These are phyloP conservation scores for Sedum album DNA, from an alignment of 164 flowering plant species.

Conservation along the genomic window DNA sequence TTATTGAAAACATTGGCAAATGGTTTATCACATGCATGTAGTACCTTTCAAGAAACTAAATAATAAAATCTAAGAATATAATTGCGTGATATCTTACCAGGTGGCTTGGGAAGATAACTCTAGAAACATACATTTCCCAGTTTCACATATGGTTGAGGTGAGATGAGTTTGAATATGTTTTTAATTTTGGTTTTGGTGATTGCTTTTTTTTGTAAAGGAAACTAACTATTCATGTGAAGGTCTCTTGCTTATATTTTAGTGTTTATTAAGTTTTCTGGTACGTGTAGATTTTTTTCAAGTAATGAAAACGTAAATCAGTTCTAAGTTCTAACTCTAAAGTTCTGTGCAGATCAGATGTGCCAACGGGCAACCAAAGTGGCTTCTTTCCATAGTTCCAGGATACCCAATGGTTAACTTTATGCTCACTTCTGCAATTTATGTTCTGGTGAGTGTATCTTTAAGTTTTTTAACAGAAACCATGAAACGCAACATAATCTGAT, in stretches of 20 bases:
- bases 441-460: slow-evolving; percentile 67
- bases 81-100: slow-evolving; percentile 28
- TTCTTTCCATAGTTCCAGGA: slow-evolving; percentile 71
- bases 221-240: neutral
- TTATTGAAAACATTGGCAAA: neutral
- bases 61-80: neutral
- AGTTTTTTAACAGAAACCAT: too few relatives aligned
- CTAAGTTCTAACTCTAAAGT: neutral
- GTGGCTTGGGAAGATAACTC: too few relatives aligned
- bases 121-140: too few relatives aligned
- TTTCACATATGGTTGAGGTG: slow-evolving; percentile 99
- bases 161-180: slow-evolving; percentile 12
- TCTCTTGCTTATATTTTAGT: too few relatives aligned
- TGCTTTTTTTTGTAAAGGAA: too few relatives aligned
- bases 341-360: slow-evolving; percentile 59
- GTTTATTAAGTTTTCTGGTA: too few relatives aligned
- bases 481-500: neutral
- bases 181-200: neutral
- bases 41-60: neutral
- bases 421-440: slow-evolving; percentile 72
- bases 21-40: neutral
- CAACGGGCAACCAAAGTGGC: slow-evolving; percentile 98
- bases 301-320: neutral
- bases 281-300: too few relatives aligned
- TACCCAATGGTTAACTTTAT: too few relatives aligned